Percentiles rank a stretch among this genome's conserved stretches.
Evolutionary conservation across 352 stramenopile species (phyloP).

Genomic region (Phytophthora colocasiae): DNA sequence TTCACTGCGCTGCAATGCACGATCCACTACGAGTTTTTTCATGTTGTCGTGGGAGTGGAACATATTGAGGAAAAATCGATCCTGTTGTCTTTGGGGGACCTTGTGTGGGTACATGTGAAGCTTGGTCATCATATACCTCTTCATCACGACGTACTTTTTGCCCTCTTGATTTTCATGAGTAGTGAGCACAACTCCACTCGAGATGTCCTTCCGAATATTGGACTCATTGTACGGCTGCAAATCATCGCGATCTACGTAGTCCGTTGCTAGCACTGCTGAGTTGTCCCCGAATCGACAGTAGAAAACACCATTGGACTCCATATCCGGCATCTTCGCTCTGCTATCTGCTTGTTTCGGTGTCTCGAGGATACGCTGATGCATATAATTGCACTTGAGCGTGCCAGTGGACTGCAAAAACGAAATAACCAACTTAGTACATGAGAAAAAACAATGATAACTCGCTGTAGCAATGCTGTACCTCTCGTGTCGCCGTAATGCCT

Average conservation of each 20-base stretch:
- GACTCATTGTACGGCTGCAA: constrained; percentile 66
- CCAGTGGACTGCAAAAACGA: constrained; percentile 53
- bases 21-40: constrained; percentile 60
- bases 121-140: constrained; percentile 74
- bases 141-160: constrained; percentile 71
- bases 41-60: constrained; percentile 65
- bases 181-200: constrained; percentile 67
- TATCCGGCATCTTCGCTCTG: constrained; percentile 55
- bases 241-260: constrained; percentile 78
- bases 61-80: constrained; percentile 64
- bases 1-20: constrained; percentile 33
- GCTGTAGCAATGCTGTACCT: constrained; percentile 27
- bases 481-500: constrained; percentile 57
- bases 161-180: constrained; percentile 54
- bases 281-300: constrained; percentile 65
- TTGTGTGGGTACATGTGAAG: constrained; percentile 81
- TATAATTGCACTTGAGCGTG: constrained; percentile 75
- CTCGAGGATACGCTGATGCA: constrained; percentile 77
- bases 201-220: constrained; percentile 73
- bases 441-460: not conserved
- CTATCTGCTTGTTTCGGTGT: constrained; percentile 51
- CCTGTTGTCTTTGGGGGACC: constrained; percentile 54
- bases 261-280: constrained; percentile 59
- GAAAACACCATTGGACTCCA: constrained; percentile 75
- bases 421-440: not conserved